Evolutionary conservation across 805 yeast species (phyloP), one percentile per base, ranked within the genome.

Genomic region (Ogataea henricii): DNA sequence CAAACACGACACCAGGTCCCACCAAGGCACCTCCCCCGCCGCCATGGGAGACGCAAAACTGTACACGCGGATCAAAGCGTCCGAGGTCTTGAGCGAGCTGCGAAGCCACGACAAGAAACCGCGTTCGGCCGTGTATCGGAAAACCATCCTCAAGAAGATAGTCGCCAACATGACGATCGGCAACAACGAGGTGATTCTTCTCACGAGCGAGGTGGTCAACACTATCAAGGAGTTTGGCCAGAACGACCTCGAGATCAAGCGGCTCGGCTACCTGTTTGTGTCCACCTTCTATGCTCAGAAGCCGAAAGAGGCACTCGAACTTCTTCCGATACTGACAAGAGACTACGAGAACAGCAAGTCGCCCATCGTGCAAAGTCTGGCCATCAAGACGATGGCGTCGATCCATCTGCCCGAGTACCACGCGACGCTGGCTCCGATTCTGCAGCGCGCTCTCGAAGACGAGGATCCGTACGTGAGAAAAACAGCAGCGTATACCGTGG

Each of bases 101-200:
- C 54, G 51, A 14, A 58, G 55, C 12, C 57, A 70, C 22, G 71
- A 69, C 49, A 75, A 71, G 60, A 74, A 73, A 56, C 57, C 68
- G 16, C 70, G 66, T 43, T 56, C 67, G 2, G 60, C 63, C 20
- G 62, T 57, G 3, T 47, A 66, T n/a, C 71, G 65, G 52, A 80
- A 77, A 56, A 67, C 70, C 9, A 76, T 83, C 1, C 63, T 92
- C 59, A 84, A 83, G 64, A 87, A 86, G 59, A 77, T 89, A 22
- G 74, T 91, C 6, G 92, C 96, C 36, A 91, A 90, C 65, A 77
- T 89, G 66, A 85, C 95, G 5, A 74, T 89, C 67, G 89, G 90
- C 42, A 89, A 88, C 64, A 77, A 77, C 47, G 97, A 92, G 60
- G 80, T 90, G 79, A 73, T 81, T 9, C 64, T 69, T 16, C 63